These are phyloP conservation scores for Atkinsonella texensis DNA, from an alignment of 2,329 filamentous ascomycete species.

Conservation along the genomic window DNA sequence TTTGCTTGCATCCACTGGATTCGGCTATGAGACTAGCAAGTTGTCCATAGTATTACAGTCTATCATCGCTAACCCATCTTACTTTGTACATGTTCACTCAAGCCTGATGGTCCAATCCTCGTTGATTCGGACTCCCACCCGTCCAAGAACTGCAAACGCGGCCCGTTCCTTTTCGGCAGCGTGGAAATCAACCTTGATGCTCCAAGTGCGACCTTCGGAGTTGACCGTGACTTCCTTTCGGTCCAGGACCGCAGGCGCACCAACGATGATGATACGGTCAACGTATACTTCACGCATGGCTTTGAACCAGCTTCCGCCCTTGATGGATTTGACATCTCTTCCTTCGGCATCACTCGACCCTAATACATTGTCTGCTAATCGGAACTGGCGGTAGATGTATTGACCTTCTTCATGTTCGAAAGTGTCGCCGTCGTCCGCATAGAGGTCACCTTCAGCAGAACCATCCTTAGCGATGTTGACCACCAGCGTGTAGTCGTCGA, in stretches of 20 bases:
- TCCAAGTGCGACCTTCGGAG: slow-evolving; percentile 40
- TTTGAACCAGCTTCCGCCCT: slow-evolving; percentile 62
- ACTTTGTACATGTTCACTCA: not conserved
- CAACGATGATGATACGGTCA: slow-evolving; percentile 75
- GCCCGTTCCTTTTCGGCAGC: slow-evolving; percentile 33
- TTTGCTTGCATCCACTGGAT: no score
- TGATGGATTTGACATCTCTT: slow-evolving; percentile 37
- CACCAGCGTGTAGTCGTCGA: slow-evolving; percentile 89
- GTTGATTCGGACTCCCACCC: slow-evolving; percentile 38
- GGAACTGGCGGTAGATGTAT: slow-evolving; percentile 77
- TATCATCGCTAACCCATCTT: not conserved
- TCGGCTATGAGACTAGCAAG: no score
- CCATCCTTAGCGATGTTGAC: slow-evolving; percentile 50
- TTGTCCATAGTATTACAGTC: not conserved
- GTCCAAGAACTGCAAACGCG: slow-evolving; percentile 40
- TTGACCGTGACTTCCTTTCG: slow-evolving; percentile 47
- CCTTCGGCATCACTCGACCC: slow-evolving; percentile 55
- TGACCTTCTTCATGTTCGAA: slow-evolving; percentile 80
- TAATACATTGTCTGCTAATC: slow-evolving; percentile 49
- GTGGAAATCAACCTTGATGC: slow-evolving; percentile 48
- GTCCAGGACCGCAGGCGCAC: slow-evolving; percentile 61
- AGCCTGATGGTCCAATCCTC: slow-evolving; percentile 39
- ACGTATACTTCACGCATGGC: slow-evolving; percentile 65
- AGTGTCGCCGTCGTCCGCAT: slow-evolving; percentile 86
- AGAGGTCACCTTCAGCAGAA: slow-evolving; percentile 65